phyloP scores from a whole-genome alignment of 805 yeast genomes.

The Lipomyces anomalus region DNA sequence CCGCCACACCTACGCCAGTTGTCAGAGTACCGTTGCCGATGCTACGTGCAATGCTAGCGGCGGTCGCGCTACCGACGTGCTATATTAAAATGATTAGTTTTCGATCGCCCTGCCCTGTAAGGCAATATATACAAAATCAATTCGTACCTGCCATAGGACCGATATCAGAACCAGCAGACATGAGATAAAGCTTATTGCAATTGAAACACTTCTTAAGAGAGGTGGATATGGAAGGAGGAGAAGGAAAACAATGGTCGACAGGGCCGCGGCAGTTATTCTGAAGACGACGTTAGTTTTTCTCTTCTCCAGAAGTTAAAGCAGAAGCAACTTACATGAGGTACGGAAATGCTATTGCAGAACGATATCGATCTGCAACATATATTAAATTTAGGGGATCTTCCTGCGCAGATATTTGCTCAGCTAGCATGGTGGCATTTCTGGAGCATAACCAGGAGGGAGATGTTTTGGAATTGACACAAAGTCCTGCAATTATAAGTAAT shows the following conservation, averaged over 20 bases:
- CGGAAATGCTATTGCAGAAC: slow-evolving; percentile 16
- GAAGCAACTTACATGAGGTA: slow-evolving; percentile 9
- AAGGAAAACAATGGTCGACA: slow-evolving; percentile 15
- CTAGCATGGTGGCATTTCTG: slow-evolving; percentile 15
- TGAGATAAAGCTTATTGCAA: slow-evolving; percentile 11
- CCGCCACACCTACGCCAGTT: slow-evolving; percentile 14
- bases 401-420: not conserved
- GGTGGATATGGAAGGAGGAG: slow-evolving; percentile 21
- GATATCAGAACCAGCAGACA: slow-evolving; percentile 15
- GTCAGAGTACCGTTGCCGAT: slow-evolving; percentile 16
- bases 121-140: not conserved
- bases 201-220: slow-evolving; percentile 5
- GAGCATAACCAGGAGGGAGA: slow-evolving; percentile 19
- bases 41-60: slow-evolving; percentile 6
- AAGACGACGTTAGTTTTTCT: not conserved
- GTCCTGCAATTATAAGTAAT: not conserved
- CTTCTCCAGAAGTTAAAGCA: not conserved
- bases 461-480: slow-evolving; percentile 4
- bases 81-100: too few species aligned
- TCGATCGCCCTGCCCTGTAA: too few species aligned
- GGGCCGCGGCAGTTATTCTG: slow-evolving; percentile 12
- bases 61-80: slow-evolving; percentile 18
- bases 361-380: slow-evolving; percentile 12
- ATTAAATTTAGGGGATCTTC: slow-evolving; percentile 21
- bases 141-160: slow-evolving; percentile 18